Evolutionary conservation across 2,329 filamentous ascomycete genomes (phyloP), one percentile per base, ranked within the genome.

Genomic region (Drechslerella dactyloides): DNA sequence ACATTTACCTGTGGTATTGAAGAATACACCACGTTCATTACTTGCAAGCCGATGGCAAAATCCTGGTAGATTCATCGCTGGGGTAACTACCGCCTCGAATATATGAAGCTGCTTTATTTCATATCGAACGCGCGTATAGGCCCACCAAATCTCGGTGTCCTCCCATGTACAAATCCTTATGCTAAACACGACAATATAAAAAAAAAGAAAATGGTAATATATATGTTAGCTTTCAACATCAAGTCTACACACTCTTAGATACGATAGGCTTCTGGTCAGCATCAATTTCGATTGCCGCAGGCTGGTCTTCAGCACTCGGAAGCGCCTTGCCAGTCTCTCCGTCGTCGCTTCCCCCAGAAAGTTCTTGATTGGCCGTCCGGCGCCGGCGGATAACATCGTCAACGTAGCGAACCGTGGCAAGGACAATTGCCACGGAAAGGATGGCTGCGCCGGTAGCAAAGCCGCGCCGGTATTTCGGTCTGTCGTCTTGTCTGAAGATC

Each of bases 401-500:
- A 10, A 83, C 64, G 65, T 79, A 83, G 27, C 83, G 77, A 2
- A 81, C 66, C 1, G 80, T 68, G 8, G 82, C 81, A 1, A 84
- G 74, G 0, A 75, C 8, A 1, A 83, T 73, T 11, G 81, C 83
- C n/a, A 83, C 73, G 0, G 80, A 74, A 3, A 85, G 79, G 0
- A 85, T 78, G 2, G 78, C 80, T 27, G 82, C 82, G 46, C 79
- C 79, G 65, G 84, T 78, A 21, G 78, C 80, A 75, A 85, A 86
- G 1, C 81, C 84, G 15, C 83, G 81, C 1, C 82, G 81, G 76
- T 86, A 86, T 0, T 80, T 78, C 0, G 84, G 84, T 50, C 77
- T 78, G 74, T 86, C 84, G 58, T 85, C 83, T 0, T 78, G 74
- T 21, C 83, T 83, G 81, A 87, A 87, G 69, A 87, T 83, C 76